Evolutionary conservation across 306 rosid species (phyloP), one percentile per base, ranked within the genome.

Genomic region (Hippophae rhamnoides): DNA sequence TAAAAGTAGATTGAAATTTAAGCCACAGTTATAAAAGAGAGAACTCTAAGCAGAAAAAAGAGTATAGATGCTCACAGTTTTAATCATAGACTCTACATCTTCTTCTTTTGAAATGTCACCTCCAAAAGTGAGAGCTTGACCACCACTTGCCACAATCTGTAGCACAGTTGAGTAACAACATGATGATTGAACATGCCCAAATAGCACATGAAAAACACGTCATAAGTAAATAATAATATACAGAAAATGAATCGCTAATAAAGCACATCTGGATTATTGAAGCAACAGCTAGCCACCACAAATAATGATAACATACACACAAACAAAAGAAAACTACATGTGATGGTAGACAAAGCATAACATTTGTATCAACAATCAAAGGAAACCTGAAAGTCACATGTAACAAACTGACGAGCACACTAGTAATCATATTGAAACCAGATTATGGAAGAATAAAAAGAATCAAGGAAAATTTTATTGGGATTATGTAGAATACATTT

Each of bases 91-190:
- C 62, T 84, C 83, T 56, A 92, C 93, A 41, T 87, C 93, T 43
- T 78, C 86, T 74, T 87, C 96, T 50, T 83, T 85, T 40, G 96
- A 92, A 61, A 87, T 87, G 59, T 92, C 96, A 68, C 89, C 98
- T 8, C 95, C 89, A 58, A 77, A 90, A 27, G 89, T 78, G 50
- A 87, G 62, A 69, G 96, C 95, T 65, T 87, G 89, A 55, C 98
- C 96, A 40, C 98, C 98, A 57, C 48, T 70, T 31, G 78, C 86
- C 81, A 84, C 92, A 79, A 92, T 85, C 96, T 92, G 73, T 52
- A 66, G 10, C 9, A 48, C 5, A 47, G 8, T 42, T 2, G 40
- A 13, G 10, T 10, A 26, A 51, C 8, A 63, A 52, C 9, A n/a
- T 18, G 38, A 31, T 31, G 38, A 31, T 31, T 4, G 38, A 2